Evolutionary conservation across 176 grass and related monocot species (phyloP), one percentile per base, ranked within the genome.

Genomic region (Rhynchospora breviuscula): DNA sequence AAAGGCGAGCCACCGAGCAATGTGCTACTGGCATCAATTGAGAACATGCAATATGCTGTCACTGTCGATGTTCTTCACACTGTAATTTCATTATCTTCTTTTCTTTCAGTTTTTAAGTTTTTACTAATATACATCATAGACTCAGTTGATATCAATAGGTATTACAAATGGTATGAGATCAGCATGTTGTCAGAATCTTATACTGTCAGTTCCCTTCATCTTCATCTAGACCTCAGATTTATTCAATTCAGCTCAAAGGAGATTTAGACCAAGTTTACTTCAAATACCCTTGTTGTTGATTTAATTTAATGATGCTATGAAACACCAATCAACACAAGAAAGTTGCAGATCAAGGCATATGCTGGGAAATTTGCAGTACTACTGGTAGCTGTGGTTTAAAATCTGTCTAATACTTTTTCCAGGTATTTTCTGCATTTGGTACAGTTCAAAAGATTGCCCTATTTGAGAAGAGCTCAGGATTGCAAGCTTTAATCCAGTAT

Each of bases 21-120:
- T 87, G 88, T 98, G 74, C 91, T 98, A 35, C 83, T 98, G 81
- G 96, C 96, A 80, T 93, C 96, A 17, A 87, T 98, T 78, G 91
- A 98, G 85, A 98, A 98, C 67, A 98, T 98, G 96, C 96, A 98
- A 85, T 98, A 98, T 89, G 85, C 90, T 82, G 91, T 98, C 81
- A 95, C 96, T 76, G 89, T 98, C 68, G 95, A 98, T 67, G 96
- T 91, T n/a, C 89, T 98, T 91, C 92, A 98, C 8, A 90, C 92
- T 63, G 96, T 98, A 95, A 17, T 88, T 56, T 78, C 67, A 67
- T 79, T 46, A 80, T 25, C 19, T 47, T 83, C 81, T 33, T 56
- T 56, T 17, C 22, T 33, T 77, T 54, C 13, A 29, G 49, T 77
- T 57, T 48, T 77, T 7, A 0, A 19, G 54, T 56, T 56, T 77